Percentiles rank a stretch among this genome's conserved stretches.
These are phyloP conservation scores for Candida odintsovae DNA, from an alignment of 805 yeast genomes.

Conservation along the genomic window DNA sequence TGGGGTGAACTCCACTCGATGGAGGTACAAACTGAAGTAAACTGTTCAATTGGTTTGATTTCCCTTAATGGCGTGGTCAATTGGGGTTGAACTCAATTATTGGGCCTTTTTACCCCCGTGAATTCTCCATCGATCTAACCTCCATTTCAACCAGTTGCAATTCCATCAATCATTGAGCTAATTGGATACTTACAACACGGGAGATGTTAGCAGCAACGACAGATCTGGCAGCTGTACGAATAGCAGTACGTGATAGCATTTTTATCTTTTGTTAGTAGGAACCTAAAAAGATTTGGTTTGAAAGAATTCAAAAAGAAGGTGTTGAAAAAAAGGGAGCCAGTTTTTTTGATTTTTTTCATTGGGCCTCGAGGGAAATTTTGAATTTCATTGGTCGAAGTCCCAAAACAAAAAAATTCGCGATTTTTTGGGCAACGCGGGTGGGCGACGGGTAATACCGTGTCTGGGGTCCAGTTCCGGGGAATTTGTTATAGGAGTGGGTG, in stretches of 20 bases:
- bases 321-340: slow-evolving; percentile 15
- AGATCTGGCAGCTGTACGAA: slow-evolving; percentile 81
- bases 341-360: slow-evolving; percentile 18
- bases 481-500: too few relatives aligned
- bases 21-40: background rate
- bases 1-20: background rate
- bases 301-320: slow-evolving; percentile 10
- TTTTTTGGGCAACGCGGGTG: background rate
- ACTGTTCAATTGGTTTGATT: background rate
- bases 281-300: slow-evolving; percentile 5
- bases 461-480: background rate
- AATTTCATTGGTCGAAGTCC: slow-evolving; percentile 8
- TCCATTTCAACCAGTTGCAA: background rate
- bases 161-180: background rate
- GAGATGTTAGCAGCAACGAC: slow-evolving; percentile 54
- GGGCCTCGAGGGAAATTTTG: slow-evolving; percentile 12
- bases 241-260: slow-evolving; percentile 85
- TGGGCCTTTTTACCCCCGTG: background rate
- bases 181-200: slow-evolving; percentile 33
- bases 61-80: background rate
- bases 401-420: background rate
- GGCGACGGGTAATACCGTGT: background rate
- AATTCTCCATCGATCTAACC: background rate
- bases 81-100: background rate
- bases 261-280: slow-evolving; percentile 8